Evolutionary conservation across 768 basidiomycete species (phyloP).

Genomic region (Termitomyces eurrhizus): DNA sequence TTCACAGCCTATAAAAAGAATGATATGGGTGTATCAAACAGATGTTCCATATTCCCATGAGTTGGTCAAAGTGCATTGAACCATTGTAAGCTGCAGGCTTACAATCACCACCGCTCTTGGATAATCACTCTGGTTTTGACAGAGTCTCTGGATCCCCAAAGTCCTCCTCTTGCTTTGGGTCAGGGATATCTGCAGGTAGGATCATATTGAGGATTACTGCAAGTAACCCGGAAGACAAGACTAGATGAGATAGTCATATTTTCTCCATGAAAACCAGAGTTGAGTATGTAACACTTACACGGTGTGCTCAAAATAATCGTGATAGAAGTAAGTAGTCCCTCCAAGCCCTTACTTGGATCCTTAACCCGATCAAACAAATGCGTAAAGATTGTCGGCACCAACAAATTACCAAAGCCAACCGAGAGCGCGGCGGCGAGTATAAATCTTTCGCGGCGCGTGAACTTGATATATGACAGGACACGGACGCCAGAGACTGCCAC

Average conservation of each 20-base stretch:
- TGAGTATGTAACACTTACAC: slow-evolving; percentile 44
- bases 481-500: slow-evolving; percentile 70
- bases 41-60: background rate
- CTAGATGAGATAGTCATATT: slow-evolving; percentile 24
- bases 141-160: background rate
- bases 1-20: too few relatives aligned
- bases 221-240: slow-evolving; percentile 54
- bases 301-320: slow-evolving; percentile 79
- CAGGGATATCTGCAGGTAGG: slow-evolving; percentile 33
- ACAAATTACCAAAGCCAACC: slow-evolving; percentile 68
- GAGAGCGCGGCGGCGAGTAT: slow-evolving; percentile 65
- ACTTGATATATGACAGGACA: slow-evolving; percentile 57
- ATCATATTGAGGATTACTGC: slow-evolving; percentile 57
- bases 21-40: background rate
- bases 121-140: background rate
- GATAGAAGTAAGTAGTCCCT: slow-evolving; percentile 72
- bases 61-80: background rate
- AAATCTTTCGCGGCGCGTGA: slow-evolving; percentile 64
- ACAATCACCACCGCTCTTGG: background rate
- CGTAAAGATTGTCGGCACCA: slow-evolving; percentile 61
- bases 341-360: slow-evolving; percentile 48
- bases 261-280: background rate
- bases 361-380: slow-evolving; percentile 65
- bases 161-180: background rate
- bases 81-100: background rate